Base-by-base conservation (phyloP, 176 grass and related monocot species). In the Rhynchospora tenuis region DNA sequence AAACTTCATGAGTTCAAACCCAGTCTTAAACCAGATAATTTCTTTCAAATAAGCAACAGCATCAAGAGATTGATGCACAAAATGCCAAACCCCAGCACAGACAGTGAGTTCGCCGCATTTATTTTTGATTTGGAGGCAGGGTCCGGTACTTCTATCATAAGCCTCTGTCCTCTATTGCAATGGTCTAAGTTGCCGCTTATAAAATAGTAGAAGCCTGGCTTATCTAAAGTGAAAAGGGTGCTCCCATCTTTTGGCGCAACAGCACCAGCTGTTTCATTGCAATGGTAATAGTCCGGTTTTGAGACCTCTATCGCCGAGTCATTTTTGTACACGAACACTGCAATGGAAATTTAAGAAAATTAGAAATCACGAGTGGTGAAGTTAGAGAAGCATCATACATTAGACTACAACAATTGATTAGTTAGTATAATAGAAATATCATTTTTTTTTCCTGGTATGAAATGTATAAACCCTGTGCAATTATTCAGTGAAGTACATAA, bases 251-350 rank as follows among this genome's bases (percentile, higher is more conserved):
- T 82, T 17, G 74, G 83, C 86, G 58, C 66, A 19, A 59, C 19
- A 26, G 5, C 83, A 3, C 11, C 15, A 43, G 2, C 16, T 33
- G 83, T 89, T 81, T 86, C 85, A 77, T 92, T 97, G 94, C 94
- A 97, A 76, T 97, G 94, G 86, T 92, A 97, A 84, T 94, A 97
- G 1, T 85, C 89, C 1, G 65, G 55, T 85, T 92, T 97, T 54
- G 62, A 83, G 64, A 88, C 90, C 67, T 45, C 57, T 11, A 93
- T 63, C 69, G 89, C 95, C 59, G 95, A 85, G 84, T 94, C 90
- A 80, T 94, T 97, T 91, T 67, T 91, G 92, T 91, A 94, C 87
- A 81, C 79, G 78, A 97, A 97, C 80, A 89, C 95, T 97, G 82
- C 14, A 9, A 3, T 20, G 15, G 1, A 64, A 28, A 23, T 12